A percentile compares a stretch with the other conserved stretches of the same genome.
phyloP scores from a whole-genome alignment of 148 eudicot genomes.

The Rhododendron henanense region DNA sequence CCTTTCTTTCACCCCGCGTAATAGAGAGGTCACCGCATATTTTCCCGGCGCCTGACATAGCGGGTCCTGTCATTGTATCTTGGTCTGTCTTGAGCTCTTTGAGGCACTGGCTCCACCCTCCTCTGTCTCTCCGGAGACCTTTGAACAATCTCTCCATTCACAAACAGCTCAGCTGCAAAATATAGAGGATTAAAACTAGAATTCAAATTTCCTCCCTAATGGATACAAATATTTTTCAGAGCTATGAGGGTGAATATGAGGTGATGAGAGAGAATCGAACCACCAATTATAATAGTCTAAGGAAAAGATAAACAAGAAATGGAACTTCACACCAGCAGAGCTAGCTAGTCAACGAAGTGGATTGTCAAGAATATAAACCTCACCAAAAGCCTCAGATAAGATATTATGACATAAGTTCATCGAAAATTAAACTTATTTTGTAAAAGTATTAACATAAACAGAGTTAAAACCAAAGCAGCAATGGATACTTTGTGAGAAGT shows the following conservation, averaged over 20 bases:
- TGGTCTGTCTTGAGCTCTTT: constrained; percentile 83
- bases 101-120: constrained; percentile 93
- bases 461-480: background rate
- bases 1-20: background rate
- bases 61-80: constrained; percentile 89
- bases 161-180: constrained; percentile 77
- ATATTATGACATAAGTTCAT: background rate
- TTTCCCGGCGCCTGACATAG: constrained; percentile 76
- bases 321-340: background rate
- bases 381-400: background rate
- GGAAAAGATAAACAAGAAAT: background rate
- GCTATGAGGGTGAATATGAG: background rate
- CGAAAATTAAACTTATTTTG: background rate
- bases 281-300: background rate
- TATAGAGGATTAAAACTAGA: background rate
- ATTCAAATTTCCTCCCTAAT: background rate
- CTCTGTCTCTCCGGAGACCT: constrained; percentile 92
- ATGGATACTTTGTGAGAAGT: background rate
- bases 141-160: constrained; percentile 93
- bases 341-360: background rate
- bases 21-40: constrained; percentile 36
- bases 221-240: background rate
- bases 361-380: background rate
- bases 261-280: background rate
- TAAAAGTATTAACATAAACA: background rate